Evolutionary conservation across 148 eudicot species (phyloP).

Genomic region (Camellia lanceoleosa): DNA sequence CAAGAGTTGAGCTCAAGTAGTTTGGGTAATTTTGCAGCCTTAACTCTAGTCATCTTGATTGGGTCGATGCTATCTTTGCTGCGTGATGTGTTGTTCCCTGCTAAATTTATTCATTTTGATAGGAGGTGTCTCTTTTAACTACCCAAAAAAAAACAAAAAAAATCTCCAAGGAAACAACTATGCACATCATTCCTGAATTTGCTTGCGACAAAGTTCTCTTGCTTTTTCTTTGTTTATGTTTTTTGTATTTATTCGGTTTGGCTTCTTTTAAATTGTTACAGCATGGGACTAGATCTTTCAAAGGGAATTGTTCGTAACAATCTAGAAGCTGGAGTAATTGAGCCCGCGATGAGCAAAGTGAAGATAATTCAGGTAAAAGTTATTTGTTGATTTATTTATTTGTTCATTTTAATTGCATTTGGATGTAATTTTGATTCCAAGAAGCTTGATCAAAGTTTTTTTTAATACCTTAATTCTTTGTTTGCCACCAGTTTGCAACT

Average conservation of each 20-base stretch:
- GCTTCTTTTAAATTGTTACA: conserved; percentile 23
- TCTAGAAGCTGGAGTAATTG: conserved; percentile 94
- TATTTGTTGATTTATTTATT: background rate
- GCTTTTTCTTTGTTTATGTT: background rate
- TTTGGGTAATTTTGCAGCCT: no score
- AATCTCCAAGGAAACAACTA: background rate
- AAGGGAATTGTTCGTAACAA: conserved; percentile 88
- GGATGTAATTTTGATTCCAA: background rate
- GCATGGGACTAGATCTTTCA: conserved; percentile 91
- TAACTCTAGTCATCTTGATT: no score
- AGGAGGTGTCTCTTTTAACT: no score
- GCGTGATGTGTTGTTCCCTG: no score
- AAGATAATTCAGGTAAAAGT: conserved; percentile 81
- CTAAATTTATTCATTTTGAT: no score
- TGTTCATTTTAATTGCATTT: background rate
- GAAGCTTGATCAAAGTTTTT: background rate
- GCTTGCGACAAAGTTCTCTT: background rate
- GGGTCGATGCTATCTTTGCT: no score
- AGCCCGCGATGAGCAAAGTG: conserved; percentile 99
- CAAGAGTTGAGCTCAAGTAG: no score
- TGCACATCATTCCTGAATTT: background rate
- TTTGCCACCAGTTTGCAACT: conserved; percentile 3
- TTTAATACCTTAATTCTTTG: background rate
- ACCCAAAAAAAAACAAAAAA: no score
- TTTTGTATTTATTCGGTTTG: background rate